Base-by-base conservation (phyloP, 192 early-diverging fungal species). In the Backusella circina region DNA sequence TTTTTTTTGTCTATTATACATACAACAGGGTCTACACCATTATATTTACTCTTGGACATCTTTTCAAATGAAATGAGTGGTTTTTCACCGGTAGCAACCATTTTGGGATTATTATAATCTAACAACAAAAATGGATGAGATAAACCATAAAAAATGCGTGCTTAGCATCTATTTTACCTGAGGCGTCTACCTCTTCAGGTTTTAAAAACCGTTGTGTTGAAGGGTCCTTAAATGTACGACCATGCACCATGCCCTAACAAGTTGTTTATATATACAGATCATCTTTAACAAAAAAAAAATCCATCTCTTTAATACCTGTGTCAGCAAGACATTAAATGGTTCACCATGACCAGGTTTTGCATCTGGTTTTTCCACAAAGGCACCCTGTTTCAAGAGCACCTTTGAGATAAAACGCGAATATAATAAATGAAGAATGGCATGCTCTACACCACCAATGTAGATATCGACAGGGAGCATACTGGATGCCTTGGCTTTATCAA, bases 41-140 rank as follows among this genome's bases (percentile, higher is more conserved):
- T 99, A 78, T 91, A 91, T 84, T 99, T 99, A 50, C 94, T 95
- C 81, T 97, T 99, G 74, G 93, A 95, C 97, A 99, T 99, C 76
- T 99, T 99, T 78, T 99, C 97, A 76, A 86, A 95, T 32, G 90
- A 85, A 28, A 89, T 78, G 5, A 79, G 71, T 0, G 93, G 88
- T 10, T 67, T 23, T 61, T 87, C 66, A 67, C 92, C 91, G 5
- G 91, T 93, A 5, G 80, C 78, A n/a, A 79, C 85, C 18, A 95
- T 86, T 28, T 86, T 84, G 1, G 92, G 90, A 2, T 82, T 74
- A 8, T 32, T 54, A 36, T 81, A 71, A 71, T 86, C 82, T 76
- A 72, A 51, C 9, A n/a, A n/a, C n/a, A n/a, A 4, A 30, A 13
- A 36, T 39, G 8, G 15, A 23, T 23, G 15, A 35, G 15, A 57